A percentile compares a stretch with the other conserved stretches of the same genome.
phyloP scores from a whole-genome alignment of 164 flowering plant genomes.

The Vitis amurensis region DNA sequence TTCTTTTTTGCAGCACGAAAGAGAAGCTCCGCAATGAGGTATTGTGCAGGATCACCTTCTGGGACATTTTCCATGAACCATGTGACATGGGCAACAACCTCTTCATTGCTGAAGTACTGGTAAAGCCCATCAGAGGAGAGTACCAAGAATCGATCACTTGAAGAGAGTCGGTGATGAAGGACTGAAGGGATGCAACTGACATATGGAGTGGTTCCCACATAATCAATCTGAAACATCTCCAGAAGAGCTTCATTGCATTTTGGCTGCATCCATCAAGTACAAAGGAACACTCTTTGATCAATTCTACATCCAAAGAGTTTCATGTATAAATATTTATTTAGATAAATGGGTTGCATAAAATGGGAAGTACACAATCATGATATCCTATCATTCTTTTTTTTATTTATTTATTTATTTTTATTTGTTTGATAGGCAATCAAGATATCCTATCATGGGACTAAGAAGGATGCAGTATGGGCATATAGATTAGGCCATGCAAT shows the following conservation, averaged over 20 bases:
- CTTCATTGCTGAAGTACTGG: slow-evolving; percentile 75
- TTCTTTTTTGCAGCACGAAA: slow-evolving; percentile 74
- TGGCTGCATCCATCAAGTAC: slow-evolving; percentile 44
- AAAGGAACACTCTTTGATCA: not conserved
- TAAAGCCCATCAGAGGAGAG: slow-evolving; percentile 76
- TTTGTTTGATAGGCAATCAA: too few relatives aligned
- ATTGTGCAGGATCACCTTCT: slow-evolving; percentile 80
- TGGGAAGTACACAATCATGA: too few relatives aligned
- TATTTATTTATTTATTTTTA: too few relatives aligned
- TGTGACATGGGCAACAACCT: slow-evolving; percentile 66
- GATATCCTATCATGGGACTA: too few relatives aligned
- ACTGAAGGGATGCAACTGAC: slow-evolving; percentile 55
- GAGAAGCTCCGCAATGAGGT: slow-evolving; percentile 64
- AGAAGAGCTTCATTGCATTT: slow-evolving; percentile 57
- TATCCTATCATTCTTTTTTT: too few relatives aligned
- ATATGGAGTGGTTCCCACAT: slow-evolving; percentile 58
- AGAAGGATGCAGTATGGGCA: too few relatives aligned
- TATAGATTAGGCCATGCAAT: too few relatives aligned
- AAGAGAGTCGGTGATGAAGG: slow-evolving; percentile 56
- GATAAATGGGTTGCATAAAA: too few relatives aligned
- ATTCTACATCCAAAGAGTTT: not conserved
- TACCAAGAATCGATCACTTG: slow-evolving; percentile 63
- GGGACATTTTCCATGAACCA: slow-evolving; percentile 69
- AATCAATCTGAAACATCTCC: slow-evolving; percentile 58
- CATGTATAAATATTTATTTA: too few relatives aligned